Evolutionary conservation across 768 basidiomycete species (phyloP), one percentile per base, ranked within the genome.

Genomic region (Thelephora ganbajun): DNA sequence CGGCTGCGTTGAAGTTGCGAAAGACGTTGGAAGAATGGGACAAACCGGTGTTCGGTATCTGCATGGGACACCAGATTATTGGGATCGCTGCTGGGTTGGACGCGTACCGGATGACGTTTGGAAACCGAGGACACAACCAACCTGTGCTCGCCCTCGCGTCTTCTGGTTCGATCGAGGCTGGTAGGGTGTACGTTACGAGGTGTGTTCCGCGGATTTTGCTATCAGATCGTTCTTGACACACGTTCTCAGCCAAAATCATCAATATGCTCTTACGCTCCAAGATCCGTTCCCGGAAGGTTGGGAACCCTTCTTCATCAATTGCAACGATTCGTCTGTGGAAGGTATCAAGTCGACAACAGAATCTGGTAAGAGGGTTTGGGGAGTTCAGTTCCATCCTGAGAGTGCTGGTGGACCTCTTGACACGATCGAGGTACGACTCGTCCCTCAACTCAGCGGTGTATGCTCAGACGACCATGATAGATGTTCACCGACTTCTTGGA

Each of bases 231-330:
- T 43, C 45, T 18, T 20, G 19, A 13, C 33, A 43, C 9, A 42
- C 14, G 20, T 23, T 11, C 33, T 16, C 46, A 87, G 88, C 55
- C 88, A 91, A 82, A 97, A 99, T 66, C 92, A 96, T 62, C 96
- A 98, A 57, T 99, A 98, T 63, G 96, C 96, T n/a, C 71, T 98
- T 49, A 83, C 80, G 60, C 68, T 98, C 46, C 81, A 83, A 51
- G 94, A 98, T 59, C 86, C 91, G 3, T 96, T 97, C 86, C 96
- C 96, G 22, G 69, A 73, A 49, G 96, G 92, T 14, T 99, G 91
- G 92, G 91, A 94, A 56, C 94, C 94, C 0, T 98, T 94, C 76
- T 99, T 99, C 72, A 94, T 98, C 70, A 99, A 97, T 67, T 96
- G 91, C 68, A 98, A 97, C 59, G 94, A 98, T 66, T 97, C 94